A percentile compares a stretch with the other conserved stretches of the same genome.
phyloP scores from a whole-genome alignment of 768 basidiomycete genomes.

The Candolleomyces eurysporus region DNA sequence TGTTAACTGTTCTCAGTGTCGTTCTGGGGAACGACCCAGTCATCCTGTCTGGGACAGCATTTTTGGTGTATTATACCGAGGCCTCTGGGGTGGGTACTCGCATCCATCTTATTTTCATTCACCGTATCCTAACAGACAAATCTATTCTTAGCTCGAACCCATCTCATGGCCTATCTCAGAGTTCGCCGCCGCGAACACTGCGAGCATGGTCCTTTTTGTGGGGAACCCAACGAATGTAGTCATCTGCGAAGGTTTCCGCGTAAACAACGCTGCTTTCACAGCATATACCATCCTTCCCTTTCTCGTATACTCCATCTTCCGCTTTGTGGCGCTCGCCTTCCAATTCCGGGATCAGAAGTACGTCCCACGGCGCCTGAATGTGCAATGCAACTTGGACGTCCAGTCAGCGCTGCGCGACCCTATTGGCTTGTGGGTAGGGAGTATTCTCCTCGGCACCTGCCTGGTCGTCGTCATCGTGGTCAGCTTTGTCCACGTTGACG shows the following conservation, averaged over 20 bases:
- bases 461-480: conserved; percentile 74
- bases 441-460: conserved; percentile 60
- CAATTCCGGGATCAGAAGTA: conserved; percentile 59
- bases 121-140: neutral
- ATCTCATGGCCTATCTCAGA: conserved; percentile 72
- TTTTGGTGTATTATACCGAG: conserved; percentile 84
- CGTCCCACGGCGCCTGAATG: conserved; percentile 46
- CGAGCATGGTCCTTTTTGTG: conserved; percentile 72
- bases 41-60: conserved; percentile 87
- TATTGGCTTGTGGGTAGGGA: conserved; percentile 70
- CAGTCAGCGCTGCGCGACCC: conserved; percentile 71
- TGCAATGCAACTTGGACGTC: conserved; percentile 40
- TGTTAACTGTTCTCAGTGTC: conserved; percentile 76
- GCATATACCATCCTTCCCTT: conserved; percentile 84
- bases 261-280: conserved; percentile 77
- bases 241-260: conserved; percentile 79
- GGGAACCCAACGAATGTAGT: conserved; percentile 96
- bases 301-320: conserved; percentile 61
- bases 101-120: neutral
- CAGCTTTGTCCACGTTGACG: conserved; percentile 73
- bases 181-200: conserved; percentile 79
- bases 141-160: conserved; percentile 36
- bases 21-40: conserved; percentile 94
- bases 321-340: conserved; percentile 53
- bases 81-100: conserved; percentile 38